Base-by-base conservation (phyloP, 1,284 basidiomycete genomes). In the Takashimella tepidaria region DNA sequence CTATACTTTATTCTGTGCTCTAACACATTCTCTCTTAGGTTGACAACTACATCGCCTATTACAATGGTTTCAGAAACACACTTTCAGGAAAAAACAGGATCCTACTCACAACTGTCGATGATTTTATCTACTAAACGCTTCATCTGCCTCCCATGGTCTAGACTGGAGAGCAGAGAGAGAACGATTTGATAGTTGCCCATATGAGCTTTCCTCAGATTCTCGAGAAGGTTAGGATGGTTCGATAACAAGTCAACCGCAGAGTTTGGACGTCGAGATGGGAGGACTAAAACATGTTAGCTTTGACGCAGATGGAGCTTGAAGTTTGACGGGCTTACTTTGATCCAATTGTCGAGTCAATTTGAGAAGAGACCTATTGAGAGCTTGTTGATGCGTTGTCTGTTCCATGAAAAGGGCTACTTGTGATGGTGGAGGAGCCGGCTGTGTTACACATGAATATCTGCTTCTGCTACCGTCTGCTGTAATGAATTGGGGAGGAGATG, bases 141-240 rank as follows among this genome's bases (percentile, higher is more conserved):
- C 12, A 86, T 82, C 62, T 83, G 80, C 22, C 85, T 74, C 0
- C 92, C 93, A 53, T 87, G 81, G 63, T 96, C 92, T 41, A 97
- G 76, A 60, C 86, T 91, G 10, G 92, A 92, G 2, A 97, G 79
- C 23, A 98, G 80, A 66, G 89, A 91, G 23, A 96, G 81, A 23
- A 98, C 85, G 44, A 93, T 79, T 48, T 91, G 85, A 69, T 95
- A 98, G 63, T 88, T 91, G 44, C 93, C 93, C 79, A 86, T 83
- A 61, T 90, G 83, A 0, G 90, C 90, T 63, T 85, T 90, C 51
- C 90, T 82, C 4, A 98, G 78, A 62, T 85, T 88, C 54, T 96
- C 91, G 37, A 96, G 79, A 1, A 96, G 77, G 1, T 82, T 76
- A 0, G 91, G 87, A 47, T 92, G 84, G 1, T 83, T 79, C 66